phyloP scores from a whole-genome alignment of 306 rosid species.

The Chamaecrista fasciculata region DNA sequence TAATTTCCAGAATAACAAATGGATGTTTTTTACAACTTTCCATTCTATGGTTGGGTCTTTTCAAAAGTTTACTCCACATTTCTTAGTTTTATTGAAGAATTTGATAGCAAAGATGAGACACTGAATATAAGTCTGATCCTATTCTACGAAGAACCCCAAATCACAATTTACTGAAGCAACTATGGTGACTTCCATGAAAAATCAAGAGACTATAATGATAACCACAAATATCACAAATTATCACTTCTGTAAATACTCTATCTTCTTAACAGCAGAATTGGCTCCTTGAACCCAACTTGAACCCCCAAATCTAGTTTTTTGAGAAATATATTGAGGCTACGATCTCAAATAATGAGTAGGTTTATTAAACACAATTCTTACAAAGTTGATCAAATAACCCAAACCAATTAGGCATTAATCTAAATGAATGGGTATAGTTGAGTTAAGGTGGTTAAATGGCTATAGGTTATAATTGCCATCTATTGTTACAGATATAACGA shows the following conservation, averaged over 20 bases:
- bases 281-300: constrained; percentile 8
- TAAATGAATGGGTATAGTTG: background rate
- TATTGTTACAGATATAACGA: background rate
- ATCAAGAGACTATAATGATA: constrained; percentile 20
- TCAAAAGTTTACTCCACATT: too few relatives aligned
- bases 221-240: constrained; percentile 8
- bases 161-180: constrained; percentile 18
- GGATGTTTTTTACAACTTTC: too few relatives aligned
- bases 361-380: background rate
- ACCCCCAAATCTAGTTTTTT: constrained; percentile 5
- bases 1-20: too few relatives aligned
- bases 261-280: constrained; percentile 20
- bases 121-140: too few relatives aligned
- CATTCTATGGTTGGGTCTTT: too few relatives aligned
- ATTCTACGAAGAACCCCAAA: constrained; percentile 23
- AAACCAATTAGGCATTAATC: background rate
- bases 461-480: background rate
- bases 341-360: background rate
- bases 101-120: too few relatives aligned
- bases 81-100: too few relatives aligned
- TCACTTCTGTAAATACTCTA: constrained; percentile 14
- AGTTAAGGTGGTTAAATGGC: background rate
- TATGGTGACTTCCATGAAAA: constrained; percentile 13
- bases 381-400: background rate
- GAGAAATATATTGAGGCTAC: constrained; percentile 8